A percentile compares a stretch with the other conserved stretches of the same genome.
These are phyloP conservation scores for Neurospora sp. DNA, from an alignment of 495 filamentous ascomycete genomes.

Conservation along the genomic window DNA sequence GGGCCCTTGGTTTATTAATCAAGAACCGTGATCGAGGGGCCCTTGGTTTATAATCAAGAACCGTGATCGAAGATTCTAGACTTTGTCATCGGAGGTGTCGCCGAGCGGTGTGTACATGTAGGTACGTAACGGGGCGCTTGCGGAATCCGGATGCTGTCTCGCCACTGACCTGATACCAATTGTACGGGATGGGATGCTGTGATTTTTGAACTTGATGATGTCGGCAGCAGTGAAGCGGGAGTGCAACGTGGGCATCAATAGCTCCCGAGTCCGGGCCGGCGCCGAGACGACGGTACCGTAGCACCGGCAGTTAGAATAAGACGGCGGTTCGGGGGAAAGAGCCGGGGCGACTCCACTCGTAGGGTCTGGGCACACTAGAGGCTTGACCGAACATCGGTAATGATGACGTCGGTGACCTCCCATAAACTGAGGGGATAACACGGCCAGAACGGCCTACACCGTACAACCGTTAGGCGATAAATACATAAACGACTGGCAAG, in stretches of 20 bases:
- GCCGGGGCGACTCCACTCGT: neutral
- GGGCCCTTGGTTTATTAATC: neutral
- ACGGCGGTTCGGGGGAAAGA: neutral
- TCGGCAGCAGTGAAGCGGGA: neutral
- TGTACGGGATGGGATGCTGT: neutral
- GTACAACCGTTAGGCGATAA: too few species aligned
- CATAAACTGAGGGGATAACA: neutral
- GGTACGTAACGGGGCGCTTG: neutral
- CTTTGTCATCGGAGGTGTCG: neutral
- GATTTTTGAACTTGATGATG: neutral
- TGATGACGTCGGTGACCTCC: neutral
- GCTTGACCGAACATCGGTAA: neutral
- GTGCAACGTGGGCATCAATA: neutral
- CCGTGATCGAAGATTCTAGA: neutral
- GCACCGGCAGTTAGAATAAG: too few species aligned
- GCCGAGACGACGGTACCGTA: neutral
- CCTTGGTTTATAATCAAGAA: neutral
- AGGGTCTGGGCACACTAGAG: neutral
- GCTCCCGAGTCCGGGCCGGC: neutral
- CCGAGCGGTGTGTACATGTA: neutral
- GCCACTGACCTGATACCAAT: neutral
- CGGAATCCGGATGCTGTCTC: neutral
- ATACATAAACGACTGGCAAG: neutral
- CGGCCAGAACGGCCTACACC: neutral
- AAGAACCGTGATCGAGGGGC: neutral